Evolutionary conservation across 2,329 filamentous ascomycete genomes (phyloP).

Genomic region (Phyllosticta citribraziliensis): DNA sequence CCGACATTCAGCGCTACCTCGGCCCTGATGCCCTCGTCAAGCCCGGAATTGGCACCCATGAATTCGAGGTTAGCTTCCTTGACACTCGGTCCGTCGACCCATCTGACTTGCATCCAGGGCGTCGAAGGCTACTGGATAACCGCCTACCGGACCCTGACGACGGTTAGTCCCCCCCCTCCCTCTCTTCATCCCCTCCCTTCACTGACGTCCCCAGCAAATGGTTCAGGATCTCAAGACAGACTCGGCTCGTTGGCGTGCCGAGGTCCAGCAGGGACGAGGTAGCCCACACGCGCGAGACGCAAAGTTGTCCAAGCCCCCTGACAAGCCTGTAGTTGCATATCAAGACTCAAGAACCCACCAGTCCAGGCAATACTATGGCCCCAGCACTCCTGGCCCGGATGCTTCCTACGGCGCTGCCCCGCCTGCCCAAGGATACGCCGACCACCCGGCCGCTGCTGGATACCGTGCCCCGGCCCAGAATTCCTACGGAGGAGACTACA

Average conservation of each 20-base stretch:
- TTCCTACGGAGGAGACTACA: slow-evolving; percentile 17
- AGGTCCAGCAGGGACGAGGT: slow-evolving; percentile 34
- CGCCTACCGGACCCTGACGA: slow-evolving; percentile 41
- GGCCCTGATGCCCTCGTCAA: slow-evolving; percentile 42
- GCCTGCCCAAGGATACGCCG: slow-evolving; percentile 18
- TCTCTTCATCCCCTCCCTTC: not conserved
- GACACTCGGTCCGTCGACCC: not conserved
- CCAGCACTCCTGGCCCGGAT: slow-evolving; percentile 14
- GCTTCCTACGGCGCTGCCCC: slow-evolving; percentile 12
- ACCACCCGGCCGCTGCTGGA: slow-evolving; percentile 24
- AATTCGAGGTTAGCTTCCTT: slow-evolving; percentile 31
- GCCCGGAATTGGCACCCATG: slow-evolving; percentile 35
- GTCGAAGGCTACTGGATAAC: slow-evolving; percentile 42
- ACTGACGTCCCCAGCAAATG: slow-evolving; percentile 32
- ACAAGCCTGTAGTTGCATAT: slow-evolving; percentile 34
- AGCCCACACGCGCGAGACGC: slow-evolving; percentile 32
- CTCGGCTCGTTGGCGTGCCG: slow-evolving; percentile 35
- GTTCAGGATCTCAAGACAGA: slow-evolving; percentile 40
- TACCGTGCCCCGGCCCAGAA: slow-evolving; percentile 14
- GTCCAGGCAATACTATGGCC: slow-evolving; percentile 33
- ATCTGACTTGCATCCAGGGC: slow-evolving; percentile 23
- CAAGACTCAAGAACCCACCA: slow-evolving; percentile 34
- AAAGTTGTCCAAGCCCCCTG: slow-evolving; percentile 36
- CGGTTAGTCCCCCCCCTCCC: slow-evolving; percentile 26
- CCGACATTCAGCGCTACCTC: slow-evolving; percentile 43